Percentiles rank a stretch among this genome's conserved stretches.
These are phyloP conservation scores for Pyropia yezoensis DNA, from an alignment of 23 red algal genomes.

Conservation along the genomic window DNA sequence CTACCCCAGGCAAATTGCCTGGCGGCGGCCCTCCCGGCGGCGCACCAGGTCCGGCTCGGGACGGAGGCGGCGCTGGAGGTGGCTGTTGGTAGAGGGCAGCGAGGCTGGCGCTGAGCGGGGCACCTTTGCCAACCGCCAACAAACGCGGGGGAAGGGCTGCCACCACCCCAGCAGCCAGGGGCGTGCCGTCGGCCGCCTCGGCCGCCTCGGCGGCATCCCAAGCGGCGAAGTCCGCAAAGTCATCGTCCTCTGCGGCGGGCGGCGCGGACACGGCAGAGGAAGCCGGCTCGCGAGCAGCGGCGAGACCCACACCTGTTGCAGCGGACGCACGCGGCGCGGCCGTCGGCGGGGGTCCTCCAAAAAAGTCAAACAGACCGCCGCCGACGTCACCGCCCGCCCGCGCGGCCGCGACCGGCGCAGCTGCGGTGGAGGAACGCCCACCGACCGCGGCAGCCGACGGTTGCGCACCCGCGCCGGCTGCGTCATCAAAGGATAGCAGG, in stretches of 20 bases:
- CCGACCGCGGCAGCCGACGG: neutral
- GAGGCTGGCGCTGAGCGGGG: too few species aligned
- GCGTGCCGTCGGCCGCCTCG: constrained; percentile 18
- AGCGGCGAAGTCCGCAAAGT: constrained; percentile 53
- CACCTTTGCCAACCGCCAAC: too few species aligned
- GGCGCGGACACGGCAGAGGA: neutral
- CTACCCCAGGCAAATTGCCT: too few species aligned
- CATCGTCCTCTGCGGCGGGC: constrained; percentile 11
- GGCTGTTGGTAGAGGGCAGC: too few species aligned
- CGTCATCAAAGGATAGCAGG: constrained; percentile 47
- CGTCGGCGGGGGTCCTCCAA: neutral
- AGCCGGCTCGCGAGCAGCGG: constrained; percentile 1
- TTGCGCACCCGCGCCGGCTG: neutral
- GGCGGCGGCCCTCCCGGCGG: too few species aligned
- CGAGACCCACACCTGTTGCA: constrained; percentile 1
- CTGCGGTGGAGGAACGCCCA: neutral
- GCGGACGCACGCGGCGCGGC: constrained; percentile 1
- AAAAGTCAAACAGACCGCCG: too few species aligned
- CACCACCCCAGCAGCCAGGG: neutral
- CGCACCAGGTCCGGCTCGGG: too few species aligned
- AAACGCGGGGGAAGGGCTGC: too few species aligned
- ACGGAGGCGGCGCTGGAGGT: too few species aligned
- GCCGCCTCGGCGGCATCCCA: constrained; percentile 41
- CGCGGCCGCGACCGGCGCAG: neutral
- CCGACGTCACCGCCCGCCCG: neutral